phyloP scores from a whole-genome alignment of 176 grass and related monocot genomes.

The Ensete ventricosum region DNA sequence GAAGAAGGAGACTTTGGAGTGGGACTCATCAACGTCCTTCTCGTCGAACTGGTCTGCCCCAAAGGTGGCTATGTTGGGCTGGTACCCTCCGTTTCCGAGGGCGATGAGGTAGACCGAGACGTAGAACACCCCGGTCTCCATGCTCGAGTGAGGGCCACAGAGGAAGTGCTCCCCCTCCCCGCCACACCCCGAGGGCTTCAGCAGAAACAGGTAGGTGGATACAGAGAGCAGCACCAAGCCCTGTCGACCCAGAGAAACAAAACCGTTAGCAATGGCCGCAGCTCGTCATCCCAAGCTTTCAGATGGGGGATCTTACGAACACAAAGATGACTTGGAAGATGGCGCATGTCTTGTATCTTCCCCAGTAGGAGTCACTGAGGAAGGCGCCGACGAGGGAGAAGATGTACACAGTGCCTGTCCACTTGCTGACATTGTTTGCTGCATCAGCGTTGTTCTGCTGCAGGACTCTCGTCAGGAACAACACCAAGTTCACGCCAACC shows the following conservation, averaged over 20 bases:
- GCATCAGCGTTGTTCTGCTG: conserved; percentile 10
- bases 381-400: conserved; percentile 9
- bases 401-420: conserved; percentile 8
- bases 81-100: conserved; percentile 5
- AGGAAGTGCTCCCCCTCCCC: not conserved
- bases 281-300: no score
- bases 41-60: conserved; percentile 13
- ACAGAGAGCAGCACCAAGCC: conserved; percentile 1
- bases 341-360: conserved; percentile 16
- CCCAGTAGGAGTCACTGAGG: conserved; percentile 18
- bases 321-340: conserved; percentile 20
- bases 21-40: not conserved
- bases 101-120: not conserved
- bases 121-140: not conserved
- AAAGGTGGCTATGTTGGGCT: conserved; percentile 14
- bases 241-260: not conserved
- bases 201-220: not conserved
- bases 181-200: conserved; percentile 5
- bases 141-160: conserved; percentile 4
- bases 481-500: not conserved
- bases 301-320: not conserved
- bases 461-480: conserved; percentile 12
- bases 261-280: not conserved
- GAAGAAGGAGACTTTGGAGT: conserved; percentile 7
- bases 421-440: conserved; percentile 15